Evolutionary conservation across 306 rosid genomes (phyloP), one percentile per base, ranked within the genome.

Genomic region (Cicer cuneatum): DNA sequence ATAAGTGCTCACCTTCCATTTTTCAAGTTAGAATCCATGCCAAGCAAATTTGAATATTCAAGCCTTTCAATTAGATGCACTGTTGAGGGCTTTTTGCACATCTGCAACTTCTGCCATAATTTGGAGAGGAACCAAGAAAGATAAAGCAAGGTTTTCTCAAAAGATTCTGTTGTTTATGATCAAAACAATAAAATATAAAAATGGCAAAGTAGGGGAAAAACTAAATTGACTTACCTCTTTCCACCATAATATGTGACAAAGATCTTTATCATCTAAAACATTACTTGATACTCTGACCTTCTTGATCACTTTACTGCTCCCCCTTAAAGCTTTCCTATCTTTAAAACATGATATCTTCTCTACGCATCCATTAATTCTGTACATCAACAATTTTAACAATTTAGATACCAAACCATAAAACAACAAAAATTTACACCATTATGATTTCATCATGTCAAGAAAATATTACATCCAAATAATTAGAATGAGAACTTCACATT

Each of bases 241-340:
- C 97, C 98, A 91, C 97, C 98, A 93, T 35, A 85, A 19, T 72
- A 93, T 83, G 84, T 87, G 89, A 83, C 91, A 82, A 75, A 89
- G 83, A 71, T 80, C 87, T 80, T 87, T 93, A 80, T 93, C 96
- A 62, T 86, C 88, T 46, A 82, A 76, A 74, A 80, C 80, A 80
- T 75, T 72, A 19, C 73, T 83, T 48, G 57, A 66, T 39, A 72
- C 80, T 79, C 58, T 84, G 37, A 67, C 59, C 81, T 89, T 91
- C 87, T 87, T 91, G 63, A 84, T 61, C 40, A 81, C 71, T 79
- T 82, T 93, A 74, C 69, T 62, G 75, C 88, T 83, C 72, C 91
- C 85, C 70, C 69, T 74, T 40, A 71, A 76, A 80, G 66, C 81
- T 72, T 85, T 93, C 68, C 72, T 74, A 42, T 79, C 86, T 76